Base-by-base conservation (phyloP, 768 basidiomycete genomes). In the Nevesoporus exiguus region DNA sequence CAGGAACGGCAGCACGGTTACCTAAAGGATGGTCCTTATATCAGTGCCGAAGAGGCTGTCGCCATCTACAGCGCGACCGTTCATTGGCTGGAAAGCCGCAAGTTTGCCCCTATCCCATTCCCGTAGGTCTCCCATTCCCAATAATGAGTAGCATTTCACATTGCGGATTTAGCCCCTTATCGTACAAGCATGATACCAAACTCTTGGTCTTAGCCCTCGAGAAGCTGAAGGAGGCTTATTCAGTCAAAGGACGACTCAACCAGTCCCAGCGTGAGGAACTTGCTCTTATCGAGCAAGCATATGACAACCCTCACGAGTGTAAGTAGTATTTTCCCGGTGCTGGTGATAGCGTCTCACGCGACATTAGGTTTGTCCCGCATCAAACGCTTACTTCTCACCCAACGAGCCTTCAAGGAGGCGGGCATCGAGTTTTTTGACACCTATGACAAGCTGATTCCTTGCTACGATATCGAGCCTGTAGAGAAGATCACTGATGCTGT, bases 401-500 rank as follows among this genome's bases (percentile, higher is more conserved):
- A 99, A 70, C 90, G 97, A 43, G 93, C 95, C 2, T 99, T 99
- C 83, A 98, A 98, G 76, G 97, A 99, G 69, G 76, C 94, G 22
- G 97, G 97, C 10, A 97, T 99, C 57, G 91, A 93, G 72, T 95
- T 94, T 73, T 96, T 94, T 71, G 94, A 97, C 64, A 97, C 94
- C 0, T 96, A 98, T 65, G 94, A 98, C 78, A 98, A 96, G 71
- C 82, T 98, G 63, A 98, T 98, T 63, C 94, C 95, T 24, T 98
- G 94, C 68, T 98, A 99, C 69, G 96, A 98, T 64, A 98, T 99
- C 58, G 97, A 99, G 69, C 97, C 97, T 0, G 93, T 99, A 15
- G 97, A 99, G 78, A 99, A 99, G 84, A 98, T 99, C 60, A 98
- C 97, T 25, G 97, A 98, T 71, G 97, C 97, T 33, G 86, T 89